These are phyloP conservation scores for Datisca glomerata DNA, from an alignment of 306 rosid genomes.

Conservation along the genomic window DNA sequence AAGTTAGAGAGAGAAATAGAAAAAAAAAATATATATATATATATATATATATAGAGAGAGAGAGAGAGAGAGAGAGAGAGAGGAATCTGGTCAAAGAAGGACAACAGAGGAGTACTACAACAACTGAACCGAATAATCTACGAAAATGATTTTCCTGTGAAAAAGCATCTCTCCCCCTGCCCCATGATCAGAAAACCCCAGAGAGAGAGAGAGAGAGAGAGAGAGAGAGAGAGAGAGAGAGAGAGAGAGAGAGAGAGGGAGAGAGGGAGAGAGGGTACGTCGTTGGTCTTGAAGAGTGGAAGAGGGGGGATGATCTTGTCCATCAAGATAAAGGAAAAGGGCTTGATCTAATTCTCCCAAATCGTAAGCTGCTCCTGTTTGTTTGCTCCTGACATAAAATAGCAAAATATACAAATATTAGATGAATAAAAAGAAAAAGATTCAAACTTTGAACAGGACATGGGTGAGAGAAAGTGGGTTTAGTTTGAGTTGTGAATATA, in stretches of 20 bases:
- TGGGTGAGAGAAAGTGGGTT: not conserved
- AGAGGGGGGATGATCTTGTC: not conserved
- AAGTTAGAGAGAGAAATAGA: too few species aligned
- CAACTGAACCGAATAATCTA: not conserved
- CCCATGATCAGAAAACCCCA: not conserved
- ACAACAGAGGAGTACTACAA: too few species aligned
- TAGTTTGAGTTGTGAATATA: too few species aligned
- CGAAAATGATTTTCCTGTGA: constrained; percentile 1
- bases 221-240: not conserved
- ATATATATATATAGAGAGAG: not conserved
- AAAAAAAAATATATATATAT: too few species aligned
- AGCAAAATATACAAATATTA: too few species aligned
- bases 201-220: not conserved
- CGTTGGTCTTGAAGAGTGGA: not conserved
- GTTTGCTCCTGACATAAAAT: not conserved
- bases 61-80: not conserved
- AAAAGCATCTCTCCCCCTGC: not conserved
- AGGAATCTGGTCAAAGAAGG: not conserved
- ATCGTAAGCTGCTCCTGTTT: constrained; percentile 1
- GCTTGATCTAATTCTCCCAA: constrained; percentile 6
- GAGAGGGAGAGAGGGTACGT: not conserved
- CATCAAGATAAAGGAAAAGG: constrained; percentile 1
- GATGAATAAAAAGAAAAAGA: not conserved
- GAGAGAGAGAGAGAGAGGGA: not conserved
- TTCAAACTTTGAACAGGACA: not conserved